Evolutionary conservation across 1,139 yeast genomes (phyloP), one percentile per base, ranked within the genome.

Genomic region (Kurtzmaniella quercitrusa): DNA sequence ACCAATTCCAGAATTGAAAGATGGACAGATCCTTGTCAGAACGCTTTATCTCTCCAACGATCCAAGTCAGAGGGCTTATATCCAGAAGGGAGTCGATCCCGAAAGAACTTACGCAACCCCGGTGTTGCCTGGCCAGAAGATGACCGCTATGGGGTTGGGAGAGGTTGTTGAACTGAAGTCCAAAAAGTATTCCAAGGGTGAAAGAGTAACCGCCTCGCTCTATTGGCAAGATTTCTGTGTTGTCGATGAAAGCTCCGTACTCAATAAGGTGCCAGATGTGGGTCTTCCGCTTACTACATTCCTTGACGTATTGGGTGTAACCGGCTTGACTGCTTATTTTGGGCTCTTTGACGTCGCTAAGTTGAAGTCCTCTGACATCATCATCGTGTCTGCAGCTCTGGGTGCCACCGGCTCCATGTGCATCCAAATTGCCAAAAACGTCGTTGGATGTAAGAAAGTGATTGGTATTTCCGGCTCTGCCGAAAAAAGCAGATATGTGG

Each of bases 11-110:
- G 51, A 46, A 11, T 55, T 78, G 43, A 53, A 66, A 46, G 70
- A 67, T 1, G 76, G 70, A 37, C 73, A 80, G 48, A 48, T 80
- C 7, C 62, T 79, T 31, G 65, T 80, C 23, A 73, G 77, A 57
- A 60, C 69, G 6, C 51, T 75, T 40, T 72, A 70, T 46, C 55
- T 81, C n/a, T 79, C 86, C 34, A 80, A 82, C 53, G 88, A 82
- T 56, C 87, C 88, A 14, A 77, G 84, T 10, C 86, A 81, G 57
- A 76, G 82, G 59, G 71, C 74, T 42, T 81, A 85, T 84, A 79
- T 81, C 41, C 68, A 66, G 46, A 68, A 68, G 46, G 66, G 61
- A 45, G 59, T 68, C 14, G 60, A 71, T 15, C 63, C 67, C 4
- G 68, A 62, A 41, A 65, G 73, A 50, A 64, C 70, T 46, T 82